Percentiles rank a stretch among this genome's conserved stretches.
Evolutionary conservation across 371 early-diverging fungal species (phyloP).

Genomic region (Dinochytrium kinnereticum): DNA sequence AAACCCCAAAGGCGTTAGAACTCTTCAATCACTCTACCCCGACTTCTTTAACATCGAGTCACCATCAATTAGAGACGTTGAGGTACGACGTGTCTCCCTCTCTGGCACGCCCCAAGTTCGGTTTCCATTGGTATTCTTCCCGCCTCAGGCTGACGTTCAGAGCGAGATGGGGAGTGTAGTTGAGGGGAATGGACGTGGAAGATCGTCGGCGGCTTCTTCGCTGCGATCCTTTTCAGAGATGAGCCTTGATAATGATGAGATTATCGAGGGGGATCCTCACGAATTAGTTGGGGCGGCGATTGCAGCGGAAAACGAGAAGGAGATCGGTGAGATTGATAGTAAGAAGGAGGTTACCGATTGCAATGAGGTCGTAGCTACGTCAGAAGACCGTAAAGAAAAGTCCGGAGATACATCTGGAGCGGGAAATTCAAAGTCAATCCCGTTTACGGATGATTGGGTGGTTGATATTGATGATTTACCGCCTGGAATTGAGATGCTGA

Average conservation of each 20-base stretch:
- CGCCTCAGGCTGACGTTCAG: slow-evolving; percentile 39
- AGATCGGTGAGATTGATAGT: too few relatives aligned
- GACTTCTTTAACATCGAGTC: neutral
- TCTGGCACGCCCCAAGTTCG: neutral
- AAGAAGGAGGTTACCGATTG: too few relatives aligned
- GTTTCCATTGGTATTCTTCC: slow-evolving; percentile 32
- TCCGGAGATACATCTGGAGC: neutral
- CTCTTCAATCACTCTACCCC: neutral
- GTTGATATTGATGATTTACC: neutral
- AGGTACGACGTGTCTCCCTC: neutral
- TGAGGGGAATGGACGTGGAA: slow-evolving; percentile 14
- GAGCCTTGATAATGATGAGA: neutral
- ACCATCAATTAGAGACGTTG: neutral
- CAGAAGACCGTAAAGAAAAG: too few relatives aligned
- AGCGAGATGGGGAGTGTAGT: slow-evolving; percentile 46
- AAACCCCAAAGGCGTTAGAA: neutral
- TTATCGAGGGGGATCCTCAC: too few relatives aligned
- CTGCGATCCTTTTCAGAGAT: neutral
- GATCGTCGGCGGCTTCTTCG: neutral
- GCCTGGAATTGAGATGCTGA: slow-evolving; percentile 29
- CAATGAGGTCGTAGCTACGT: too few relatives aligned
- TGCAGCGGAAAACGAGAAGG: too few relatives aligned
- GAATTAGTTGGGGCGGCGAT: too few relatives aligned
- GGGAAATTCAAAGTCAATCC: neutral
- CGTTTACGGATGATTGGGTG: slow-evolving; percentile 7